Evolutionary conservation across 495 filamentous ascomycete species (phyloP).

Genomic region (Xylaria grammica): DNA sequence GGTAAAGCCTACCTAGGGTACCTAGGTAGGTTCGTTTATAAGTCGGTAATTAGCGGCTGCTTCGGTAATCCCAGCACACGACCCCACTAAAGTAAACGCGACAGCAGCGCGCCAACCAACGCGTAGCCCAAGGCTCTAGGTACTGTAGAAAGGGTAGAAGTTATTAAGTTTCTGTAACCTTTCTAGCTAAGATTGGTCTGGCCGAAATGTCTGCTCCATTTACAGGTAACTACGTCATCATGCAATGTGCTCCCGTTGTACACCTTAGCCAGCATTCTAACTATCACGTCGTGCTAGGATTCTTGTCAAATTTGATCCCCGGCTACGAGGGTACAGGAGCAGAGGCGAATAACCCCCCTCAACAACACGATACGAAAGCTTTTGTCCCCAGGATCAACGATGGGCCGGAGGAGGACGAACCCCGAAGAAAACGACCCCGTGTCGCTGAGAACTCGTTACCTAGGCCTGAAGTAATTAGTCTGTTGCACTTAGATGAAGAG

Average conservation of each 20-base stretch:
- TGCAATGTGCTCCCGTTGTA: neutral
- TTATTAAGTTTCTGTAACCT: neutral
- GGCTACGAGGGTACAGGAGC: neutral
- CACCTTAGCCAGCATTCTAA: neutral
- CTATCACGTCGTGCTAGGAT: neutral
- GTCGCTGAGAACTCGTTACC: neutral
- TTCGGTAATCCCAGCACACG: neutral
- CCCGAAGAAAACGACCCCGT: slow-evolving; percentile 17
- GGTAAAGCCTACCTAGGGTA: no score
- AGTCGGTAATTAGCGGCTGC: neutral
- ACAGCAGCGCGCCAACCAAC: neutral
- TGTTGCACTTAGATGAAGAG: slow-evolving; percentile 13
- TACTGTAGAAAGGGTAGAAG: neutral
- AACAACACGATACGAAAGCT: neutral
- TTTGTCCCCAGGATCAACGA: neutral
- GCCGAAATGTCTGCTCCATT: slow-evolving; percentile 1
- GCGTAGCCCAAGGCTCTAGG: neutral
- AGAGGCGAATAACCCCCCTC: neutral
- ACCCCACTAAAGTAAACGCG: neutral
- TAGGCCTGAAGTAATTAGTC: slow-evolving; percentile 1
- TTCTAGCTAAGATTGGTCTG: no score
- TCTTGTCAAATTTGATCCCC: neutral
- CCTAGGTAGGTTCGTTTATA: no score
- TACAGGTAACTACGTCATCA: slow-evolving; percentile 13
- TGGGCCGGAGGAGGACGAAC: neutral